Percentiles rank a stretch among this genome's conserved stretches.
Conservation (phyloP, 2,329 filamentous ascomycete species). For the Clonostachys solani region DNA sequence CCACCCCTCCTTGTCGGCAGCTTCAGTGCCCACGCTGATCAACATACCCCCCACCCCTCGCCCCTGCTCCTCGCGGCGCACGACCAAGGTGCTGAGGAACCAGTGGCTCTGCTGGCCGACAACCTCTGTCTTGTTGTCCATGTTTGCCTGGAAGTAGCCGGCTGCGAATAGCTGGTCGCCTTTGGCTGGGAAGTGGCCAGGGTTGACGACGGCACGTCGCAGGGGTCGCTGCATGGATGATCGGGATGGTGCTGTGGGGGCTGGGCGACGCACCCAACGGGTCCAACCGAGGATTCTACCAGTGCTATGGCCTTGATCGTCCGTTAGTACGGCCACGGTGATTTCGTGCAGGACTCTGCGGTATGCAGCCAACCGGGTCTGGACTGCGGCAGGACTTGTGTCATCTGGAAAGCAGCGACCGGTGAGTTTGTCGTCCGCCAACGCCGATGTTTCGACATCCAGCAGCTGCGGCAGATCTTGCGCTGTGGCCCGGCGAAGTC, state of each 20-base stretch:
- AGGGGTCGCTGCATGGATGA: too few relatives aligned
- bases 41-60: slow-evolving; percentile 24
- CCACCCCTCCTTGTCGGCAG: slow-evolving; percentile 18
- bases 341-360: slow-evolving; percentile 12
- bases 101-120: slow-evolving; percentile 19
- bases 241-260: slow-evolving; percentile 1
- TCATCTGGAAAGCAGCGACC: slow-evolving; percentile 12
- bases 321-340: slow-evolving; percentile 5
- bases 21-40: slow-evolving; percentile 22
- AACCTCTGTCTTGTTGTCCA: slow-evolving; percentile 11
- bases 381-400: slow-evolving; percentile 10
- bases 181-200: slow-evolving; percentile 10
- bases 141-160: slow-evolving; percentile 31
- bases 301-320: neutral
- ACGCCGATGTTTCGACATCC: slow-evolving; percentile 20
- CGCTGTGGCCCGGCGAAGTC: slow-evolving; percentile 17
- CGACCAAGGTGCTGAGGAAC: slow-evolving; percentile 24
- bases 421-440: slow-evolving; percentile 20
- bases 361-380: slow-evolving; percentile 2
- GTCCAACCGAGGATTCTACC: slow-evolving; percentile 21
- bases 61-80: slow-evolving; percentile 20
- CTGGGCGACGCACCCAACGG: slow-evolving; percentile 23
- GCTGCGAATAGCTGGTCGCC: slow-evolving; percentile 25
- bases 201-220: too few relatives aligned
- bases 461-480: slow-evolving; percentile 22